Base-by-base conservation (phyloP, 176 grass and related monocot species). In the Paspalum vaginatum region DNA sequence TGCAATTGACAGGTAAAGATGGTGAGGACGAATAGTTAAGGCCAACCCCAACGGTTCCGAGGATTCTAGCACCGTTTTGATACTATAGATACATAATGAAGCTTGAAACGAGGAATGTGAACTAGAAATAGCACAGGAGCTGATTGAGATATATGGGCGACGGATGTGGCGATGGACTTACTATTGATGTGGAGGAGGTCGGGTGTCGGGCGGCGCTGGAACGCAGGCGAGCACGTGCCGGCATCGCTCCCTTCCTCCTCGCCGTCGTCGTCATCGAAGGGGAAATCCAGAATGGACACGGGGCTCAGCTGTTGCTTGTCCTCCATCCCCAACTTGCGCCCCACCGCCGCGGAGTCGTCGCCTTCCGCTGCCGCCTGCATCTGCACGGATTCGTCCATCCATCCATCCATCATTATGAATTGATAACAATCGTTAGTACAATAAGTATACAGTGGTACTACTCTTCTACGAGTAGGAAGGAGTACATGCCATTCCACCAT, bases 281-380 rank as follows among this genome's bases (percentile, higher is more conserved):
- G 91, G 62, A 92, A 97, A 80, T 97, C 94, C 79, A 94, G 79
- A 60, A 94, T 74, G 11, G 91, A 90, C 40, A 94, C 87, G 2
- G 85, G 87, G 81, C 93, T 96, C 4, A 90, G 82, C 87, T 96
- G 93, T 74, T 92, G 89, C 85, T 95, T 88, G 68, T 88, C 79
- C 77, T 74, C 82, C 74, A 81, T 66, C 79, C 51, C 77, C 79
- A 66, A n/a, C 46, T 22, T 38, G 24, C 78, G 59, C 32, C 63
- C 86, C 72, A 68, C 73, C 54, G n/a, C 55, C 43, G 41, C 60
- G 1, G 32, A 32, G 58, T 85, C 58, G 42, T 91, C 83, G 50
- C 18, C 75, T 1, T 61, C 71, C 3, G 27, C 0, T 44, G 1
- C 67, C 75, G 41, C 11, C 86, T 55, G 25, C 46, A n/a, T 27